Evolutionary conservation across 371 early-diverging fungal genomes (phyloP).

Genomic region (Catenaria anguillulae): DNA sequence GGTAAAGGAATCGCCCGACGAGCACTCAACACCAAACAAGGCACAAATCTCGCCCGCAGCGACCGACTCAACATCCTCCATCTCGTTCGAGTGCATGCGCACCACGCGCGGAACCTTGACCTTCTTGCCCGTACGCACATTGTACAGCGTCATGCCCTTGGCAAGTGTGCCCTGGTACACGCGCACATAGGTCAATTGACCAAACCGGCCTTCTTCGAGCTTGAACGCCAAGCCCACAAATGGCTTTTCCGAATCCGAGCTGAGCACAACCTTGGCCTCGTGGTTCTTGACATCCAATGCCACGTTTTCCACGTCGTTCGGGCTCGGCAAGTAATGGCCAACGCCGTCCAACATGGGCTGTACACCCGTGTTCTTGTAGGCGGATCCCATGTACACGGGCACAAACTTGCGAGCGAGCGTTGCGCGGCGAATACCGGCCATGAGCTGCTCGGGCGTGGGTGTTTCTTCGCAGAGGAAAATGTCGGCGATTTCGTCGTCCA

Average conservation of each 20-base stretch:
- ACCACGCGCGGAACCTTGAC: slow-evolving; percentile 90
- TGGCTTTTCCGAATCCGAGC: slow-evolving; percentile 43
- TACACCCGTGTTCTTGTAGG: slow-evolving; percentile 71
- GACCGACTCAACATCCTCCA: slow-evolving; percentile 91
- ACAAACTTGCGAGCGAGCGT: slow-evolving; percentile 62
- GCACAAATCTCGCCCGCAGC: slow-evolving; percentile 96
- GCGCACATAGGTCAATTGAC: slow-evolving; percentile 91
- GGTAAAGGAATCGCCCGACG: slow-evolving; percentile 93
- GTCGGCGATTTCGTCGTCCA: slow-evolving; percentile 75
- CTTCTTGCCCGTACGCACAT: slow-evolving; percentile 81
- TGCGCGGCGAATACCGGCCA: slow-evolving; percentile 58
- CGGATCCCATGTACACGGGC: slow-evolving; percentile 78
- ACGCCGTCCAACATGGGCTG: slow-evolving; percentile 65
- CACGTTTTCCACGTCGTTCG: slow-evolving; percentile 54
- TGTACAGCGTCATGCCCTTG: slow-evolving; percentile 72
- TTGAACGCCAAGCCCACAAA: slow-evolving; percentile 87
- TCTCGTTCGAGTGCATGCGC: slow-evolving; percentile 95
- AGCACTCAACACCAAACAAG: slow-evolving; percentile 94
- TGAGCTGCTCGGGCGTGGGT: slow-evolving; percentile 27
- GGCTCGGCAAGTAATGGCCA: slow-evolving; percentile 55
- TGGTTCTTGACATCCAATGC: slow-evolving; percentile 54
- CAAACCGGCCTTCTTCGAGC: slow-evolving; percentile 89
- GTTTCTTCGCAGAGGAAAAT: slow-evolving; percentile 58
- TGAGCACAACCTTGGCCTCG: slow-evolving; percentile 45
- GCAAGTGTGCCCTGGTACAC: slow-evolving; percentile 87